These are phyloP conservation scores for Symbiodinium pilosum DNA, from an alignment of 73 alveolate genomes.

Conservation along the genomic window DNA sequence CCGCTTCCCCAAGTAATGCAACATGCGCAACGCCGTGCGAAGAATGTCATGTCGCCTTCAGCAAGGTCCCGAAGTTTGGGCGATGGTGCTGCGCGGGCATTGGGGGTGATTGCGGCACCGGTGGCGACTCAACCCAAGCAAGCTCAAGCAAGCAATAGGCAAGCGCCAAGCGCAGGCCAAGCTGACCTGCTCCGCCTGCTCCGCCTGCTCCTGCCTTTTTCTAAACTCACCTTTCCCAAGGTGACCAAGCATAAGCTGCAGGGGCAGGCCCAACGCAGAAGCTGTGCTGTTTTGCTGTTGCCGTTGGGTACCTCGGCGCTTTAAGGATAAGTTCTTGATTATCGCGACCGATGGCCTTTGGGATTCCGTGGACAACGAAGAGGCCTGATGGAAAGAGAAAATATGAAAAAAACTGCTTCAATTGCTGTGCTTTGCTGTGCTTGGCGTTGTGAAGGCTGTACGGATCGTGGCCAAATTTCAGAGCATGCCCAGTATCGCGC, in stretches of 20 bases:
- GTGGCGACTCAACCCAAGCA: too few relatives aligned
- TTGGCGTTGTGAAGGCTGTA: neutral
- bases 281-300: neutral
- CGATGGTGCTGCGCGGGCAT: conserved; percentile 60
- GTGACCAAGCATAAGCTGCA: conserved; percentile 47
- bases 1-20: neutral
- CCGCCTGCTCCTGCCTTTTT: neutral
- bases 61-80: conserved; percentile 90
- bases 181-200: neutral
- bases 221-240: neutral
- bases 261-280: conserved; percentile 1
- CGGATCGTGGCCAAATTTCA: conserved; percentile 79
- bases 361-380: conserved; percentile 52
- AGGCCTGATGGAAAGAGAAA: neutral
- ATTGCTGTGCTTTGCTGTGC: neutral
- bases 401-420: too few relatives aligned
- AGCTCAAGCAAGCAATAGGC: too few relatives aligned
- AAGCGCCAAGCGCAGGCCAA: neutral
- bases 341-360: conserved; percentile 64
- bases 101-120: conserved; percentile 53
- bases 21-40: neutral
- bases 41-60: neutral
- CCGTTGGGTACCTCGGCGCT: neutral
- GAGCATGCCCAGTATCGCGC: conserved; percentile 58
- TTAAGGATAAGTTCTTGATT: conserved; percentile 35